Base-by-base conservation (phyloP, 768 basidiomycete genomes). In the Psilocybe cubensis region DNA sequence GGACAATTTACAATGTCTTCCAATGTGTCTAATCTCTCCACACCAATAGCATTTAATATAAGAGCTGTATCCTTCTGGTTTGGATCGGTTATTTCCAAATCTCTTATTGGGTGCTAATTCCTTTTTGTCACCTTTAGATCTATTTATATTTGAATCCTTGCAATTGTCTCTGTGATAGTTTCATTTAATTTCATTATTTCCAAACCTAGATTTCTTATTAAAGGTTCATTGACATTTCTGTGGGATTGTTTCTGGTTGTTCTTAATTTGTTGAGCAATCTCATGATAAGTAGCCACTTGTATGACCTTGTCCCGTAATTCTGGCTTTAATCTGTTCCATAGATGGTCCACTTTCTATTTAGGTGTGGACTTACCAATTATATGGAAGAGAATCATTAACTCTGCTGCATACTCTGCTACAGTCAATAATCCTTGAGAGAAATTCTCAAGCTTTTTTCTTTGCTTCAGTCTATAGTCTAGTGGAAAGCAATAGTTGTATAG, bases 401-500 rank as follows among this genome's bases (percentile, higher is more conserved):
- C 70, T 14, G 31, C 31, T 33, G 31, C 31, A 33, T 7, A 33
- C 3, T 38, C 35, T 4, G 35, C 35, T 4, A 77, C 73, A 0
- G 65, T 57, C 4, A 61, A 57, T 18, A 59, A 38, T 1, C 63
- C 61, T 45, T 78, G 76, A 1, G 41, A 38, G n/a, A 51, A 61
- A 0, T 52, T 23, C 1, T 62, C 43, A 17, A 77, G 58, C 20
- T 63, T 58, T 0, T 63, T 43, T 0, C 62, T 60, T 60, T 75
- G 74, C 12, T 71, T 59, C 1, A 59, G 45, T 0, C 64, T 25
- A 56, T 63, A 76, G 46, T 73, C 58, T 0, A 65, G 18, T 3
- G 74, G 76, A 50, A 77, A 77, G 35, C 69, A 73, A n/a, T 67
- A 66, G 28, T 74, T 68, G 42, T 70, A 76, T 2, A 76, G 25